phyloP scores from a whole-genome alignment of 306 rosid species.

The Leucaena leucocephala region DNA sequence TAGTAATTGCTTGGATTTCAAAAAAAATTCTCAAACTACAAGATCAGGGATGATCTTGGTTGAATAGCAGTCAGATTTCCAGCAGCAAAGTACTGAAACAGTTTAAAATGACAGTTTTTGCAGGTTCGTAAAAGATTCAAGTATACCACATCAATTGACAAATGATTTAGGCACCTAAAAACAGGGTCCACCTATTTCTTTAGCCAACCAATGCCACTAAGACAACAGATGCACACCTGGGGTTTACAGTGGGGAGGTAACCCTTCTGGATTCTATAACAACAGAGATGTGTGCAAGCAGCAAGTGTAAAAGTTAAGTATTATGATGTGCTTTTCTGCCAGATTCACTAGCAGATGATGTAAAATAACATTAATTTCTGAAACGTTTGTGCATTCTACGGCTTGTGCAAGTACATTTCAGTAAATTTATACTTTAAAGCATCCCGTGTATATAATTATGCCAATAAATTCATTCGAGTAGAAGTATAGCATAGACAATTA shows the following conservation, averaged over 20 bases:
- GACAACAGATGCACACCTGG: conserved; percentile 16
- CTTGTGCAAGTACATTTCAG: neutral
- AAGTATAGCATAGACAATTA: conserved; percentile 26
- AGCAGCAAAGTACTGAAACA: neutral
- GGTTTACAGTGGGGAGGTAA: conserved; percentile 10
- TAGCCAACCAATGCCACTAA: neutral
- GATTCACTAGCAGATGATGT: neutral
- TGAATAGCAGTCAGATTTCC: conserved; percentile 1
- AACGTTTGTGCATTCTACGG: neutral
- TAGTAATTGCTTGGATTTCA: neutral
- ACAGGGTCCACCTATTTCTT: neutral
- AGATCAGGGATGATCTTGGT: neutral
- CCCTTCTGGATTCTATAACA: conserved; percentile 21
- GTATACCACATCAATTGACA: neutral
- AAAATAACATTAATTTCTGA: neutral
- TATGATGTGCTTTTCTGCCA: neutral
- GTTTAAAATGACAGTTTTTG: neutral
- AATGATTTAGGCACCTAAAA: neutral
- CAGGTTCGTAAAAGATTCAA: conserved; percentile 1
- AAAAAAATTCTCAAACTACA: neutral
- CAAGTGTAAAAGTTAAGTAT: neutral
- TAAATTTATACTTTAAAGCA: neutral
- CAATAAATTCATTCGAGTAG: neutral
- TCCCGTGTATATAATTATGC: neutral
- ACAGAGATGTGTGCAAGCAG: neutral